phyloP scores from a whole-genome alignment of 257 asterid species.

The Petunia axillaris region DNA sequence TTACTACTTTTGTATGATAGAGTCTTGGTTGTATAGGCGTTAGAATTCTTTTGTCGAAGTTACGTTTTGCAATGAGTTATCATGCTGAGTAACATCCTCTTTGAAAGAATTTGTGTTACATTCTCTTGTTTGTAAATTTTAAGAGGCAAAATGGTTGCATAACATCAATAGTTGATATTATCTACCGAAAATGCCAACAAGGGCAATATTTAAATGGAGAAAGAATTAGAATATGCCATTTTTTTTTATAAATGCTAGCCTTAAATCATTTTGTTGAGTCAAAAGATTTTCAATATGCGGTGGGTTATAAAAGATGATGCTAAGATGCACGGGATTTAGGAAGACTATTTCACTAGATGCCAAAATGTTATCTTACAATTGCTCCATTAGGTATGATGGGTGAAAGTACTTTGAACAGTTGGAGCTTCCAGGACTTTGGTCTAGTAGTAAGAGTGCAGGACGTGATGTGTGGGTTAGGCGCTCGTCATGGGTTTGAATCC shows the following conservation, averaged over 20 bases:
- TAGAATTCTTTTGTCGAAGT: not conserved
- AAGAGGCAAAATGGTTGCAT: not conserved
- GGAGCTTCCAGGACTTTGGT: too few species aligned
- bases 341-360: not conserved
- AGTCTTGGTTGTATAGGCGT: not conserved
- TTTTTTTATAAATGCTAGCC: not conserved
- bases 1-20: not conserved
- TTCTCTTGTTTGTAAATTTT: not conserved
- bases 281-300: not conserved
- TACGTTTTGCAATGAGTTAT: not conserved
- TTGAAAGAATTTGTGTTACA: too few species aligned
- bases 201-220: not conserved
- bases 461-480: too few species aligned
- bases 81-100: not conserved
- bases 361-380: not conserved
- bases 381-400: conserved; percentile 15
- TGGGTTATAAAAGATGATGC: not conserved
- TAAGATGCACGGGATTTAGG: not conserved
- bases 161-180: not conserved
- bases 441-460: too few species aligned
- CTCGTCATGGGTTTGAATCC: too few species aligned
- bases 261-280: not conserved
- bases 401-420: conserved; percentile 6
- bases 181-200: not conserved
- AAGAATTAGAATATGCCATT: not conserved